phyloP scores from a whole-genome alignment of 768 basidiomycete genomes.

The Cystofilobasidium ferigula region DNA sequence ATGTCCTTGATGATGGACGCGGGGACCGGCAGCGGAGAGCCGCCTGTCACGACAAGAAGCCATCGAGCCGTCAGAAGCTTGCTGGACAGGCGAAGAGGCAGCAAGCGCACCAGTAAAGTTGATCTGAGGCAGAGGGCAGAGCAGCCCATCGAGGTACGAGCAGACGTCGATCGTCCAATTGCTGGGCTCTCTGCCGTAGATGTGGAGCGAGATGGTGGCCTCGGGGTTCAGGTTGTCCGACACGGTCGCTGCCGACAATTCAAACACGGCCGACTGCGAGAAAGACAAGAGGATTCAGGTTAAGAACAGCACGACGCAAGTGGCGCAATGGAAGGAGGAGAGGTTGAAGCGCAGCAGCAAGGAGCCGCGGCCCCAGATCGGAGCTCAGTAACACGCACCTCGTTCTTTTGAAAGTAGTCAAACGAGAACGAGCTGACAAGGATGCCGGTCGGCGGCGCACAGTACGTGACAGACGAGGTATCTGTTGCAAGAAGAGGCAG shows the following conservation, averaged over 20 bases:
- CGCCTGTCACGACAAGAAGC: constrained; percentile 3
- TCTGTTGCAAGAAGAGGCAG: constrained; percentile 42
- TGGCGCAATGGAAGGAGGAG: background rate
- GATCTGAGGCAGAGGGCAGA: constrained; percentile 71
- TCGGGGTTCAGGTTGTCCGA: constrained; percentile 56
- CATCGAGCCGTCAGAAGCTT: background rate
- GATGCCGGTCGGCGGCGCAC: constrained; percentile 64
- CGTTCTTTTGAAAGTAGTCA: constrained; percentile 33
- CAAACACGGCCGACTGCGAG: constrained; percentile 59
- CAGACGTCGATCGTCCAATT: constrained; percentile 85
- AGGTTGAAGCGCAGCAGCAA: background rate
- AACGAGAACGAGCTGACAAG: constrained; percentile 39
- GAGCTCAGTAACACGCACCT: constrained; percentile 12
- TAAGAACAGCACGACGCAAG: background rate
- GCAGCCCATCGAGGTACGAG: constrained; percentile 57
- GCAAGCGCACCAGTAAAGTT: constrained; percentile 60
- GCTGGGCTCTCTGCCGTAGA: constrained; percentile 73
- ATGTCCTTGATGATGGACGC: constrained; percentile 43
- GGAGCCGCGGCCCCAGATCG: background rate
- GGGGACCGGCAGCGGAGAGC: constrained; percentile 37
- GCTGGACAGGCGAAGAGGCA: background rate
- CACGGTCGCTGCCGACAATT: constrained; percentile 74
- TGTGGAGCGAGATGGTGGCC: constrained; percentile 69
- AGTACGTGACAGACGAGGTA: constrained; percentile 80
- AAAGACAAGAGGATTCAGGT: too few relatives aligned